phyloP scores from a whole-genome alignment of 2,329 filamentous ascomycete species.

The Fusarium nelsonii region DNA sequence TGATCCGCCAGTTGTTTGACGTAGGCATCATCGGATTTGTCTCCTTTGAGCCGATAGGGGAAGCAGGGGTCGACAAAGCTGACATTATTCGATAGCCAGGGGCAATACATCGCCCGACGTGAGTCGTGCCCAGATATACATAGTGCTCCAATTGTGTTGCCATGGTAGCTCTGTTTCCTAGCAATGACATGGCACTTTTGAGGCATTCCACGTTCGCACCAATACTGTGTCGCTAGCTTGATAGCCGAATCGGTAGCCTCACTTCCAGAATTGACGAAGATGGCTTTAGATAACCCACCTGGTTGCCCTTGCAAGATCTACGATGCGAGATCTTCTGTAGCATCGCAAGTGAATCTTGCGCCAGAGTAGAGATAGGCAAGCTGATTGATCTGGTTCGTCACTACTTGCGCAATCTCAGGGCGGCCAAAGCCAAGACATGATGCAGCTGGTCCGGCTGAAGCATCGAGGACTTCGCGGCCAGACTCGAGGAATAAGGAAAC shows the following conservation, averaged over 20 bases:
- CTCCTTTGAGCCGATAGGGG: constrained; percentile 34
- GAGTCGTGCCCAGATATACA: constrained; percentile 51
- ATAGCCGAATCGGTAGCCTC: constrained; percentile 2
- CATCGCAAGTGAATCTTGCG: constrained; percentile 33
- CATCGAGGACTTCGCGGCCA: constrained; percentile 5
- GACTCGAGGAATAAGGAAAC: constrained; percentile 13
- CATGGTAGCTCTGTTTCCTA: constrained; percentile 62
- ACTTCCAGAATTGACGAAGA: constrained; percentile 6
- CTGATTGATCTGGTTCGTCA: constrained; percentile 12
- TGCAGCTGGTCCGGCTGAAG: constrained; percentile 1
- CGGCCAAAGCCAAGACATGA: constrained; percentile 7
- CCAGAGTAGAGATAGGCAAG: constrained; percentile 34
- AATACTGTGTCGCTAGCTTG: constrained; percentile 51
- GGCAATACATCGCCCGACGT: constrained; percentile 22
- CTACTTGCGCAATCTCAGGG: neutral
- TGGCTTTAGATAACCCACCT: constrained; percentile 8
- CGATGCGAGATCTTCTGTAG: constrained; percentile 49
- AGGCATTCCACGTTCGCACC: constrained; percentile 54
- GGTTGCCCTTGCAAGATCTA: constrained; percentile 41
- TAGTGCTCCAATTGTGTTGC: constrained; percentile 62
- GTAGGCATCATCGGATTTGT: constrained; percentile 36
- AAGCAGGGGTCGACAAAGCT: constrained; percentile 43
- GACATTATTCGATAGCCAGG: constrained; percentile 38
- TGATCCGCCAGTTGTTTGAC: neutral
- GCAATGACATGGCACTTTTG: constrained; percentile 58